Evolutionary conservation across 176 grass and related monocot genomes (phyloP), one percentile per base, ranked within the genome.

Genomic region (Stipa capillata): DNA sequence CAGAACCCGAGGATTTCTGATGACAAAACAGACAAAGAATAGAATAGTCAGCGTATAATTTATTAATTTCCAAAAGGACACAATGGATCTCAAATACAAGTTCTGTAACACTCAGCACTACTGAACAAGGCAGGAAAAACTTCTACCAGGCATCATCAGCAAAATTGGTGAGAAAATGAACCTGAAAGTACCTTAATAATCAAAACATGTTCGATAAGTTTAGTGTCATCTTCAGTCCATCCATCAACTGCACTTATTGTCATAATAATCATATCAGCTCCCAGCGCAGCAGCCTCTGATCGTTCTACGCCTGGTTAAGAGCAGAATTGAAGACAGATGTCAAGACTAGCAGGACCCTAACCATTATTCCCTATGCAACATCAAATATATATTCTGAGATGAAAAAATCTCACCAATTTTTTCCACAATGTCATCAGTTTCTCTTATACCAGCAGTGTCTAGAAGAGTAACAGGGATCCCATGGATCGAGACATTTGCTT

Each of bases 391-490:
- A 29, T 49, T 51, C 25, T 23, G 23, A 47, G 11, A 60, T 0
- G 55, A 72, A 16, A 63, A 43, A 7, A 32, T 31, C 78, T 77
- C 74, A 98, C 92, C 95, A 77, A 98, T 87, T 93, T 93, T 92
- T 85, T 98, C 92, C 69, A 95, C 90, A 55, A 89, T 56, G 67
- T 98, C 96, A 81, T 92, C 80, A 50, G 96, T 95, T 80, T 89
- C 85, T 87, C 92, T 90, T 80, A 98, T 98, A 64, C 96, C 96
- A 70, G 96, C 96, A 34, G 96, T 94, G 81, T 98, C 96, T 79
- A 98, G 90, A 72, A 94, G 90, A 23, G 96, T 93, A 60, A 90
- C 81, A 13, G 96, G 96, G 41, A 95, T 87, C 8, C 96, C 92
- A 41, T 82, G 42, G 84, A 98, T 76, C 4, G 90, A 89, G 24